phyloP scores from a whole-genome alignment of 306 rosid species.

The Myrica gale region DNA sequence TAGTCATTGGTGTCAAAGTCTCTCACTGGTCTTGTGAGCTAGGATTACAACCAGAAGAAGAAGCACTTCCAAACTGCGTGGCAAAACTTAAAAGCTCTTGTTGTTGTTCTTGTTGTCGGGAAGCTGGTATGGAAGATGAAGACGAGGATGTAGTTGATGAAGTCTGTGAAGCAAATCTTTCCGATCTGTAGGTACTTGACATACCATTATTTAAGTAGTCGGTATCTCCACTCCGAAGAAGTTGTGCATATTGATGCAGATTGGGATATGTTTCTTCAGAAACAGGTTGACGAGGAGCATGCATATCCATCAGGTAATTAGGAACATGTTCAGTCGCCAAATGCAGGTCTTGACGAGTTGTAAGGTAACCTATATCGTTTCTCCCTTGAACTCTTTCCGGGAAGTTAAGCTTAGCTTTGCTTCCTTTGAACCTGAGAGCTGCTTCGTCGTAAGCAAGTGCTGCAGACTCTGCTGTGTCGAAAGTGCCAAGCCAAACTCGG shows the following conservation, averaged over 20 bases:
- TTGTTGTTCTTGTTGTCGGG: slow-evolving; percentile 29
- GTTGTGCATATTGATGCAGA: slow-evolving; percentile 27
- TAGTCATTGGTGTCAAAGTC: slow-evolving; percentile 13
- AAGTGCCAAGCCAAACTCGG: slow-evolving; percentile 88
- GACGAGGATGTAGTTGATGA: slow-evolving; percentile 21
- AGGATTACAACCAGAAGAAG: slow-evolving; percentile 36
- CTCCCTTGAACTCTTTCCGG: slow-evolving; percentile 70
- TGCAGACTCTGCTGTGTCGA: slow-evolving; percentile 79
- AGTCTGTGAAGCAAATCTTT: slow-evolving; percentile 18
- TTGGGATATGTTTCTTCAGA: slow-evolving; percentile 32
- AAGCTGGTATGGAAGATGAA: slow-evolving; percentile 27
- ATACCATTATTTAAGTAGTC: slow-evolving; percentile 15
- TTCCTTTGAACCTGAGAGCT: slow-evolving; percentile 85
- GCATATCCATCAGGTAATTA: neutral
- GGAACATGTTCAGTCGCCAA: slow-evolving; percentile 7
- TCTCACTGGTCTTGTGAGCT: slow-evolving; percentile 23
- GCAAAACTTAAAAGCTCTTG: slow-evolving; percentile 31
- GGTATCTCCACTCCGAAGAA: neutral
- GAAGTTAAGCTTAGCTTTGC: slow-evolving; percentile 88
- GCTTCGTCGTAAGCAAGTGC: slow-evolving; percentile 85
- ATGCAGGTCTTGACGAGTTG: slow-evolving; percentile 18
- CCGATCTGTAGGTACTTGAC: slow-evolving; percentile 26
- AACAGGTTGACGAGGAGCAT: slow-evolving; percentile 9
- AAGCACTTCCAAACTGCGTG: slow-evolving; percentile 48
- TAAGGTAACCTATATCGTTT: slow-evolving; percentile 29